These are phyloP conservation scores for Solanum hybrid DNA, from an alignment of 305 asterid species.

Conservation along the genomic window DNA sequence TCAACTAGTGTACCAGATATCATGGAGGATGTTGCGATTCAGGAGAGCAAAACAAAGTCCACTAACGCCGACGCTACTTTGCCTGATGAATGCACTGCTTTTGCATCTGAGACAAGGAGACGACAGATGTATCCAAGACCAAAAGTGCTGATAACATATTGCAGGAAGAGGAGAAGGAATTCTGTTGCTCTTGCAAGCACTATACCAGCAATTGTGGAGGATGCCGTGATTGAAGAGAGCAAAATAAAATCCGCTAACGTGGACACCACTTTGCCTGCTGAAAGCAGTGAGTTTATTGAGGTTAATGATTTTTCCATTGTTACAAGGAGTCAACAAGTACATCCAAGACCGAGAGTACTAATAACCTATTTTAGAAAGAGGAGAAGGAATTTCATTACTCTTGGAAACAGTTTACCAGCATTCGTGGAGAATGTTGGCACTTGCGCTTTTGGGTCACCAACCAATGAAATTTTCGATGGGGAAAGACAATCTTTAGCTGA, in stretches of 20 bases:
- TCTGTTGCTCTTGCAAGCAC: background rate
- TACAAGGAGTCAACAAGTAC: background rate
- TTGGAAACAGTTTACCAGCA: constrained; percentile 8
- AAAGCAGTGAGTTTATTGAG: constrained; percentile 8
- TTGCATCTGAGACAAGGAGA: background rate
- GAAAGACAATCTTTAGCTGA: background rate
- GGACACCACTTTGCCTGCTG: constrained; percentile 6
- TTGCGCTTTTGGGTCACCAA: background rate
- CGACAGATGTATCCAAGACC: background rate
- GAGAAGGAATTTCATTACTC: constrained; percentile 7
- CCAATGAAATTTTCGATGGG: background rate
- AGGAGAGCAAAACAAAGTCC: background rate
- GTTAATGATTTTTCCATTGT: constrained; percentile 8
- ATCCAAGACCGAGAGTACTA: constrained; percentile 11
- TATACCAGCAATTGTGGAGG: background rate
- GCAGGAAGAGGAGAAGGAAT: background rate
- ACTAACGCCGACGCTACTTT: background rate
- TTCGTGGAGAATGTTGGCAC: constrained; percentile 1
- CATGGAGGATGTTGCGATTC: constrained; percentile 1
- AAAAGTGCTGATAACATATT: background rate
- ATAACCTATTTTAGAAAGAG: constrained; percentile 7
- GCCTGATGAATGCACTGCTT: background rate
- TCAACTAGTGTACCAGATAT: constrained; percentile 7
- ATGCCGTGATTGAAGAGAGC: background rate
- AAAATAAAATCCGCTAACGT: constrained; percentile 1